phyloP scores from a whole-genome alignment of 2,329 filamentous ascomycete species.

The Clonostachys rhizophaga region DNA sequence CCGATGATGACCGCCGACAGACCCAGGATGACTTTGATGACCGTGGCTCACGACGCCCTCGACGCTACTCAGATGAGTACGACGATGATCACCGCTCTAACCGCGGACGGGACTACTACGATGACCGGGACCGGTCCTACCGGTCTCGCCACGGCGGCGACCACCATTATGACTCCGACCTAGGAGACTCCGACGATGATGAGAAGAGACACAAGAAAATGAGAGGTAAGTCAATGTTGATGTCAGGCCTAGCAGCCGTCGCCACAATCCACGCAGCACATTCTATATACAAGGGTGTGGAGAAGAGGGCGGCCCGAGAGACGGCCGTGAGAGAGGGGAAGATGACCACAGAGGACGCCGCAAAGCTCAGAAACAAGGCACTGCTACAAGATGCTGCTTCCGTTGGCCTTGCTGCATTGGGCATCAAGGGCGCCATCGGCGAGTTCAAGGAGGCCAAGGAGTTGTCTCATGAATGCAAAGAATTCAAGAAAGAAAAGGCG shows the following conservation, averaged over 20 bases:
- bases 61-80: constrained; percentile 35
- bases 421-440: constrained; percentile 50
- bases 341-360: constrained; percentile 44
- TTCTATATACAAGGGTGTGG: constrained; percentile 54
- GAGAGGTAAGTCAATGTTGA: constrained; percentile 58
- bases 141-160: constrained; percentile 34
- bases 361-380: constrained; percentile 52
- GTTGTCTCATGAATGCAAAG: constrained; percentile 38
- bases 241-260: constrained; percentile 50
- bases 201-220: constrained; percentile 49
- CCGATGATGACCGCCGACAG: constrained; percentile 32
- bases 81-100: constrained; percentile 38
- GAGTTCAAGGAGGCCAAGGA: constrained; percentile 53
- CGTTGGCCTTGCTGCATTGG: constrained; percentile 51
- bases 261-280: constrained; percentile 58
- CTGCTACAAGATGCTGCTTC: constrained; percentile 55
- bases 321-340: constrained; percentile 49
- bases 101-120: constrained; percentile 35
- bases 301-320: constrained; percentile 47
- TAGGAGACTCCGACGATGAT: constrained; percentile 55
- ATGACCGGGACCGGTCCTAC: constrained; percentile 31
- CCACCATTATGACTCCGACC: constrained; percentile 47
- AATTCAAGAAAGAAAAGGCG: constrained; percentile 44
- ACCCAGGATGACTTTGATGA: constrained; percentile 40
- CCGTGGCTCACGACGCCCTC: constrained; percentile 26